Evolutionary conservation across 345 rosid species (phyloP), one percentile per base, ranked within the genome.

Genomic region (Citropsis articulata): DNA sequence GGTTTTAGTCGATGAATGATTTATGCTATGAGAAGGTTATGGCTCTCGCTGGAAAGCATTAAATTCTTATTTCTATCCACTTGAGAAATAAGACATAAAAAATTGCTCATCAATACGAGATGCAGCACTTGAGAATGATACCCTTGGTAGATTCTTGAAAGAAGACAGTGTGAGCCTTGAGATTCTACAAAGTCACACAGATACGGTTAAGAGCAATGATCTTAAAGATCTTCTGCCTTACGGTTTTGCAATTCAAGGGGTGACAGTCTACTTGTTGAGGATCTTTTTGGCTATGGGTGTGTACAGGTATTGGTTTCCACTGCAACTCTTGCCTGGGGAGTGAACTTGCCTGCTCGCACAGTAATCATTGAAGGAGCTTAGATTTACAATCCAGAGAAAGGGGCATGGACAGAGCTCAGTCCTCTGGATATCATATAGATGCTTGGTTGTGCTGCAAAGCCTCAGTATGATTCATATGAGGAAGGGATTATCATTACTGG

Each of bases 271-370:
- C 86, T 96, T 73, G 99, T 94, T 73, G 99, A 94, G 86, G 88
- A 83, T 22, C 97, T 92, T 63, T 96, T 96, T 77, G 89, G 79
- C 12, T 91, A 77, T 74, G 89, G 93, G 45, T 93, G 90, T 80
- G 91, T 96, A 21, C 97, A 94, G 82, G 97, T 94, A 77, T 82
- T 96, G 89, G 93, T 94, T 79, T 96, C 98, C 45, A 92, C 98
- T 61, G 98, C 99, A 65, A 96, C 99, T 75, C 99, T 96, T 75
- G 97, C 98, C 57, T 96, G 98, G 99, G 99, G 99, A 77, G 99
- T 94, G 63, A 96, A 96, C 82, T 85, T 96, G 79, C 98, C 97
- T 77, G 98, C 99, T 30, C 94, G 90, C 69, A 86, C 97, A 35
- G 99, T 94, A 75, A 96, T 96, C 72, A 96, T 96, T 50, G 94